Base-by-base conservation (phyloP, 371 early-diverging fungal species). In the Circinella umbellata region DNA sequence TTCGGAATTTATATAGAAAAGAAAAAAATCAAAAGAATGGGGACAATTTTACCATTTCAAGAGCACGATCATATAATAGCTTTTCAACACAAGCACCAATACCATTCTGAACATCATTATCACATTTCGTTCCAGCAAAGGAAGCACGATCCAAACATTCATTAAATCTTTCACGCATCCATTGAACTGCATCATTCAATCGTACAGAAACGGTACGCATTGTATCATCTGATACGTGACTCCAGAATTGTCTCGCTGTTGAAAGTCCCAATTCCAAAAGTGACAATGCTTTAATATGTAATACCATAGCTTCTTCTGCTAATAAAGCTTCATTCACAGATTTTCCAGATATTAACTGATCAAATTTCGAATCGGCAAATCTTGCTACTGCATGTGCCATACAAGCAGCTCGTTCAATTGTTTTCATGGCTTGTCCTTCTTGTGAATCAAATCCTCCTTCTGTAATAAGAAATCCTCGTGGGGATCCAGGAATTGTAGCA, bases 81-180 rank as follows among this genome's bases (percentile, higher is more conserved):
- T 90, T 91, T 27, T 90, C 92, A 6, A 90, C 86, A 34, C 85
- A 81, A 2, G 77, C 75, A 54, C 83, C 84, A 14, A 76, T 76
- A 38, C 72, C 76, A 11, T 73, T 57, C 79, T 79, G 66, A 46
- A n/a, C n/a, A n/a, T 76, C 73, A 4, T 51, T 57, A 78, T 88
- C 83, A 48, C 80, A 82, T 63, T 76, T 81, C 14, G 69, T 74
- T 67, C 88, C 87, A 51, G 84, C 89, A 35, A 79, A 72, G 69
- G 93, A 92, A 0, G 95, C 96, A 13, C 90, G 84, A 38, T 95
- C 95, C 10, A 95, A 73, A 63, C 95, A 94, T 63, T 91, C 94
- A 72, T 96, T 96, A 73, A 94, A 95, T 61, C 90, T 86, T 51
- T 89, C 91, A 18, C 94, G 88, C 74, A 96, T 91, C 96, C 96